Evolutionary conservation across 345 rosid species (phyloP), one percentile per base, ranked within the genome.

Genomic region (Dimocarpus longan): DNA sequence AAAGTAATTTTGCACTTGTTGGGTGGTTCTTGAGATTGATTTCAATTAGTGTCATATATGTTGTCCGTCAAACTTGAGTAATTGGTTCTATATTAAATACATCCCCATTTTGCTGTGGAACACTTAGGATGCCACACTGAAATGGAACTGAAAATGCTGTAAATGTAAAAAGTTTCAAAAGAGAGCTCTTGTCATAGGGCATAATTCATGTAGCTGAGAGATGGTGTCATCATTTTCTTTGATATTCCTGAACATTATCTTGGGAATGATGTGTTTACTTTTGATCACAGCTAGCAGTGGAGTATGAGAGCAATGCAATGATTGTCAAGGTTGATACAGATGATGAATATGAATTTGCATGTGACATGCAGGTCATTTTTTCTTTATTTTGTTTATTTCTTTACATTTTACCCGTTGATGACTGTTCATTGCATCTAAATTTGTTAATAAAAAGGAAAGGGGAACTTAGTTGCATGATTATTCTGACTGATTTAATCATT

Each of bases 301-400:
- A 91, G 88, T 90, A 90, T 75, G 98, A 92, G 88, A 89, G 78
- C 71, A 93, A 91, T 76, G 94, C 92, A 40, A 81, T 90, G 76
- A 93, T 95, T 62, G 88, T 95, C 77, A 95, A 93, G 86, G 99
- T 95, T 44, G 97, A 95, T 77, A 92, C 97, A 3, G 97, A 95
- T 70, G 90, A 93, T 56, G 98, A 93, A 81, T 89, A 95, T 66
- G 96, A 95, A 80, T 95, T 95, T 85, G 97, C 98, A 5, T 87
- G 86, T 26, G 95, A 90, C 76, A 93, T 95, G 99, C 99, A 93
- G 99, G 83, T 91, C 64, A 66, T 28, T 78, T 77, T 28, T 78
- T 77, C 48, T 77, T 22, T 19, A 68, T 21, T n/a, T 59, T 76
- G 19, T 37, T 9, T 59, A 6, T 65, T 65, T 70, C 60, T 48